Base-by-base conservation (phyloP, 2,329 filamentous ascomycete genomes). In the Domatiomyces catenatus region DNA sequence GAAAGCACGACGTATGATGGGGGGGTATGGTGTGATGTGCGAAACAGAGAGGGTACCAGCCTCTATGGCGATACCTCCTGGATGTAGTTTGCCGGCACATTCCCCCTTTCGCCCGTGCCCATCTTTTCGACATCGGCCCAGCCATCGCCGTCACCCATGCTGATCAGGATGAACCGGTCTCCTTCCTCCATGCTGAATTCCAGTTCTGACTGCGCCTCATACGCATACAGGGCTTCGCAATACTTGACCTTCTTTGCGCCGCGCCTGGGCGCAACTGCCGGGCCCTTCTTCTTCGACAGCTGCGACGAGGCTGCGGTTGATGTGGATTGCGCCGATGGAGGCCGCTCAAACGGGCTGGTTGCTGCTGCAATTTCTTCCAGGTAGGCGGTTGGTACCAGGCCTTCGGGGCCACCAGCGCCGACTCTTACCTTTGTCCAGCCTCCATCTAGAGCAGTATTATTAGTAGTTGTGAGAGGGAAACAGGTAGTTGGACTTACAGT, bases 111-210 rank as follows among this genome's bases (percentile, higher is more conserved):
- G 32, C 52, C 48, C 47, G 82, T 86, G 1, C 89, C 89, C 17
- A 86, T 88, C 67, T 86, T 88, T 71, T 96, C 92, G 17, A 98
- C 92, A 70, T 96, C 92, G 24, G 83, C 86, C 92, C 92, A 98
- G 0, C 92, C 92, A 69, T 96, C 92, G 1, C 92, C 92, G 0
- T 81, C 77, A 63, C 96, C 90, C 51, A 86, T 81, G 61, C 82
- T 88, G 54, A 95, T 80, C 28, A 98, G 72, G 42, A 98, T 88
- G 61, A 98, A 93, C 48, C 81, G 77, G 67, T 98, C 92, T 0
- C 92, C 92, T 67, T 94, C 90, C 0, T 66, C 65, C 86, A 98
- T 98, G 61, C 76, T 87, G 66, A 90, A 88, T 68, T 98, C 92
- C 6, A 80, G 77, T 5, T 93, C 86, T 58, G 81, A 88, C 60